A percentile compares a stretch with the other conserved stretches of the same genome.
These are phyloP conservation scores for Phytophthora quininea DNA, from an alignment of 352 stramenopile species.

Conservation along the genomic window DNA sequence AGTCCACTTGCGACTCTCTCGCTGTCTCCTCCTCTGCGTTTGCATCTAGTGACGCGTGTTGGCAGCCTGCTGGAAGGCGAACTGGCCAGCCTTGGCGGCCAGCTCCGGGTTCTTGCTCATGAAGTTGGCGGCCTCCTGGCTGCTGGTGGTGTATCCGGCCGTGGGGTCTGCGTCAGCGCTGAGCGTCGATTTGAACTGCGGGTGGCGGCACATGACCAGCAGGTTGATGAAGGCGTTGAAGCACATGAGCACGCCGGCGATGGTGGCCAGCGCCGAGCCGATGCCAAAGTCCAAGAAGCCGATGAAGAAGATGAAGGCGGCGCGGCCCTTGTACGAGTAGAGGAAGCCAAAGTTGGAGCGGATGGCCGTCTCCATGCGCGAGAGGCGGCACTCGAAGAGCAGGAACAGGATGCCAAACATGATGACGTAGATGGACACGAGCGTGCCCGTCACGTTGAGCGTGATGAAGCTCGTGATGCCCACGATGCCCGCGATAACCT, in stretches of 20 bases:
- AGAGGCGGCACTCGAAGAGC: constrained; percentile 89
- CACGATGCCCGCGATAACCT: constrained; percentile 82
- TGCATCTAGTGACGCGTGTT: constrained; percentile 40
- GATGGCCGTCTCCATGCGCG: constrained; percentile 84
- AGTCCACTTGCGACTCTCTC: constrained; percentile 3
- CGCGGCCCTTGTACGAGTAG: constrained; percentile 88
- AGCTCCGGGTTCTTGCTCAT: constrained; percentile 85
- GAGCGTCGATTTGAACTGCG: constrained; percentile 84
- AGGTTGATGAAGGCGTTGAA: constrained; percentile 89
- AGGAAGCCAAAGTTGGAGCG: constrained; percentile 88
- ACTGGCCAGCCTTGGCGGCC: constrained; percentile 78
- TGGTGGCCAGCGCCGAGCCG: constrained; percentile 73
- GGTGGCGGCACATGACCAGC: constrained; percentile 87
- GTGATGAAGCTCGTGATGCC: constrained; percentile 89
- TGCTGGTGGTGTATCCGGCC: constrained; percentile 77
- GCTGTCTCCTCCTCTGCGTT: not conserved
- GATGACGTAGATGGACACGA: constrained; percentile 91
- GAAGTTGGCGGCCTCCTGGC: constrained; percentile 81
- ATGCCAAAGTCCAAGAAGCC: constrained; percentile 90
- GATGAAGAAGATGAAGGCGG: constrained; percentile 91
- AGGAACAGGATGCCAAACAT: constrained; percentile 88
- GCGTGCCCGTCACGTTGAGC: constrained; percentile 88
- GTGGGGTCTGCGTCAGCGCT: constrained; percentile 78
- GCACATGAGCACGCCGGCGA: constrained; percentile 85
- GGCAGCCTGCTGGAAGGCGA: constrained; percentile 65